Conservation (phyloP, 192 early-diverging fungal species). For the Helicostylum pulchrum region DNA sequence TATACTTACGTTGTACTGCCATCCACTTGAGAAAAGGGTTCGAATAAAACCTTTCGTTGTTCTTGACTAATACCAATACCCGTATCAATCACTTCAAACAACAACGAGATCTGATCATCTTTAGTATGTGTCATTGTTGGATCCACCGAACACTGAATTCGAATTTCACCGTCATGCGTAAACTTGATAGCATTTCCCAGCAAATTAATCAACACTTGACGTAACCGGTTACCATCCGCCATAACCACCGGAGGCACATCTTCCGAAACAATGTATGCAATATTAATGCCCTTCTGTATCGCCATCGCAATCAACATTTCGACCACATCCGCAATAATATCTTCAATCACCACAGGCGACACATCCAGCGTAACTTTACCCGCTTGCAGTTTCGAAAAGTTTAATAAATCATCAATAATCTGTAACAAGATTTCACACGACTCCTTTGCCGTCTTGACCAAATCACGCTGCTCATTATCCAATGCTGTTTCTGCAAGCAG, state of each 20-base stretch:
- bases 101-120: constrained; percentile 25
- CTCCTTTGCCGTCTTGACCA: constrained; percentile 49
- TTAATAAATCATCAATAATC: constrained; percentile 49
- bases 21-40: constrained; percentile 64
- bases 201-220: constrained; percentile 72
- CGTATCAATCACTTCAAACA: constrained; percentile 45
- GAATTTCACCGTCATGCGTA: constrained; percentile 54
- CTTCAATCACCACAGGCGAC: constrained; percentile 41
- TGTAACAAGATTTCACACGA: constrained; percentile 48
- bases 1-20: constrained; percentile 54
- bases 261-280: constrained; percentile 54
- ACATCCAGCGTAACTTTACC: constrained; percentile 47
- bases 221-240: constrained; percentile 63
- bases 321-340: constrained; percentile 45
- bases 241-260: constrained; percentile 57
- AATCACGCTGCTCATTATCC: constrained; percentile 46
- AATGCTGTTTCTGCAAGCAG: constrained; percentile 41
- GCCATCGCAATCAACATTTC: constrained; percentile 64
- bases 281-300: constrained; percentile 55
- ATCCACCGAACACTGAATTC: constrained; percentile 44
- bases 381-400: constrained; percentile 48
- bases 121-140: background rate
- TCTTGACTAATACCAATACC: constrained; percentile 55
- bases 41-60: constrained; percentile 51
- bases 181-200: constrained; percentile 77